phyloP scores from a whole-genome alignment of 1,284 basidiomycete genomes.

The Leccinum subrobustum region DNA sequence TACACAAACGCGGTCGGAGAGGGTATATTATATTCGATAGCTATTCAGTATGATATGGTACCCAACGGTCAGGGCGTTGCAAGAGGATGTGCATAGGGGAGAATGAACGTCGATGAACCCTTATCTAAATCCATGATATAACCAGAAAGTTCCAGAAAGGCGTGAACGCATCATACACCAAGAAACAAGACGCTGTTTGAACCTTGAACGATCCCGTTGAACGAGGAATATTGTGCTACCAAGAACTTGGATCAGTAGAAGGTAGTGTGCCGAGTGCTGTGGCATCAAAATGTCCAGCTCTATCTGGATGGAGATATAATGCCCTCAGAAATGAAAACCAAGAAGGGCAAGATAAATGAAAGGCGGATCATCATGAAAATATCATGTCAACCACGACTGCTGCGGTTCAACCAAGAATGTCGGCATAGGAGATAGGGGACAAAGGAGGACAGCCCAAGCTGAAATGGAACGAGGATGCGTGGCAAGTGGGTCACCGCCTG shows the following conservation, averaged over 20 bases:
- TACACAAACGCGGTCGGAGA: not conserved
- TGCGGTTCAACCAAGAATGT: slow-evolving; percentile 6
- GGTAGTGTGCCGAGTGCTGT: not conserved
- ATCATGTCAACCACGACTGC: not conserved
- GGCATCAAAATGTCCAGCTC: slow-evolving; percentile 18
- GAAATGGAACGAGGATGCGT: slow-evolving; percentile 5
- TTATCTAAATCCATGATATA: not conserved
- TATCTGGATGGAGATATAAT: slow-evolving; percentile 17
- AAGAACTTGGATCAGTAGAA: not conserved
- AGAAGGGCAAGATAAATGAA: slow-evolving; percentile 4
- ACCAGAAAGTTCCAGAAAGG: not conserved
- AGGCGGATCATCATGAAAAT: not conserved
- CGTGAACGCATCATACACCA: slow-evolving; percentile 6
- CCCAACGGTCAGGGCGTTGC: not conserved
- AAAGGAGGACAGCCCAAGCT: slow-evolving; percentile 19
- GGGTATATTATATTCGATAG: not conserved
- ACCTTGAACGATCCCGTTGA: not conserved
- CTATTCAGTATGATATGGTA: slow-evolving; percentile 1
- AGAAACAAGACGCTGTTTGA: not conserved
- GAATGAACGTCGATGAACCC: not conserved
- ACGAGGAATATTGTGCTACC: not conserved
- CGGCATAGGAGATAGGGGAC: not conserved
- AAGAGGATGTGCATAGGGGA: not conserved
- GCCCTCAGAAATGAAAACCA: slow-evolving; percentile 4
- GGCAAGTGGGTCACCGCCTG: not conserved